Evolutionary conservation across 2,329 filamentous ascomycete genomes (phyloP).

Genomic region (Talaromyces albobiverticillius): DNA sequence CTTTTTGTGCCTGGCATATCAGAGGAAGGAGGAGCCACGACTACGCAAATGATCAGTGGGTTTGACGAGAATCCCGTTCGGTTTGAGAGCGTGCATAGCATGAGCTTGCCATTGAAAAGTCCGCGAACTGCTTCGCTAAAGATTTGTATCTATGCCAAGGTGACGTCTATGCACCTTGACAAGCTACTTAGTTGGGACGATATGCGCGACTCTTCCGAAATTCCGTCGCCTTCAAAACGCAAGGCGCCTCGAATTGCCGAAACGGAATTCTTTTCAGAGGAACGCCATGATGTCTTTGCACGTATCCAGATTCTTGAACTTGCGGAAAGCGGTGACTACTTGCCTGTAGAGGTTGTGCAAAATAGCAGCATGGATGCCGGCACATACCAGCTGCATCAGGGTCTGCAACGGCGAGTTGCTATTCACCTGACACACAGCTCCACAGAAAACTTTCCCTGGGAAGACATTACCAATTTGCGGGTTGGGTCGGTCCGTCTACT

Average conservation of each 20-base stretch:
- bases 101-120: constrained; percentile 83
- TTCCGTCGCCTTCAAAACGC: constrained; percentile 54
- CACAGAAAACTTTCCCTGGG: constrained; percentile 83
- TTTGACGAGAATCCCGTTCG: constrained; percentile 91
- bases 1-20: constrained; percentile 92
- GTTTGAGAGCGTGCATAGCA: constrained; percentile 97
- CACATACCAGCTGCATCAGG: constrained; percentile 92
- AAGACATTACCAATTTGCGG: constrained; percentile 72
- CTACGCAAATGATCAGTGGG: constrained; percentile 87
- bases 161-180: constrained; percentile 91
- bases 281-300: constrained; percentile 89
- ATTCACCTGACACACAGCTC: constrained; percentile 90
- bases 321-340: constrained; percentile 84
- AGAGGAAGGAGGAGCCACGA: constrained; percentile 87
- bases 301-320: constrained; percentile 87
- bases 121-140: constrained; percentile 72
- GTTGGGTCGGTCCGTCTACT: constrained; percentile 80
- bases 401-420: constrained; percentile 81
- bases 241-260: constrained; percentile 73
- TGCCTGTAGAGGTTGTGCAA: constrained; percentile 89
- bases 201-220: constrained; percentile 73
- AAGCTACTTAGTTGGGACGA: constrained; percentile 98
- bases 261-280: constrained; percentile 87
- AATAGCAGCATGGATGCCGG: constrained; percentile 79
- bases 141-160: constrained; percentile 86